phyloP scores from a whole-genome alignment of 495 filamentous ascomycete genomes.

The Schizothecium vesticola region DNA sequence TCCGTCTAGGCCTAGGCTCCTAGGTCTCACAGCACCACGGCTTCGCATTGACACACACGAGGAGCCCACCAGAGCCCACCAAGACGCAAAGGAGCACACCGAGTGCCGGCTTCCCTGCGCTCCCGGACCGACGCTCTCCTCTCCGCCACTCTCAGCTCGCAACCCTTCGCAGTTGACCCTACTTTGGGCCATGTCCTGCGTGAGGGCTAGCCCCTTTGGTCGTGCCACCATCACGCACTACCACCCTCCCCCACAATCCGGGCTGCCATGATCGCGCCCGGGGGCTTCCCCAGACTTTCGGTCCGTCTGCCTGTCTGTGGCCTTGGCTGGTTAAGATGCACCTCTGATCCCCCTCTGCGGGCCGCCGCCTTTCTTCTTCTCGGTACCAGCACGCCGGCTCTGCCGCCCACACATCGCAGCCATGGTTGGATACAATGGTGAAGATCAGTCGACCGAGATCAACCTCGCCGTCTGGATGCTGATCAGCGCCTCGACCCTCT shows the following conservation, averaged over 20 bases:
- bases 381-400: neutral
- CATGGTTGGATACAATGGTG: conserved; percentile 10
- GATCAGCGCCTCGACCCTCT: conserved; percentile 11
- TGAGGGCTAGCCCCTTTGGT: neutral
- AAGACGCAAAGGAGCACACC: neutral
- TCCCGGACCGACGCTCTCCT: neutral
- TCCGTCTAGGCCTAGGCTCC: neutral
- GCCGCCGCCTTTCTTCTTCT: neutral
- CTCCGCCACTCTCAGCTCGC: neutral
- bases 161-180: neutral
- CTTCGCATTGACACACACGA: neutral
- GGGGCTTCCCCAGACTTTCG: neutral
- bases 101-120: neutral
- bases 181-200: neutral
- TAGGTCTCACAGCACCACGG: neutral
- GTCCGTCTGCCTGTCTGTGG: neutral
- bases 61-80: neutral
- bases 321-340: neutral
- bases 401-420: neutral
- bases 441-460: conserved; percentile 12
- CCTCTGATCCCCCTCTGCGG: neutral
- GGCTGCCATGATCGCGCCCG: neutral
- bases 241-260: neutral
- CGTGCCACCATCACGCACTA: neutral
- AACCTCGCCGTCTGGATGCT: conserved; percentile 20